Evolutionary conservation across 2,329 filamentous ascomycete species (phyloP), one percentile per base, ranked within the genome.

Genomic region (Fusarium circinatum): DNA sequence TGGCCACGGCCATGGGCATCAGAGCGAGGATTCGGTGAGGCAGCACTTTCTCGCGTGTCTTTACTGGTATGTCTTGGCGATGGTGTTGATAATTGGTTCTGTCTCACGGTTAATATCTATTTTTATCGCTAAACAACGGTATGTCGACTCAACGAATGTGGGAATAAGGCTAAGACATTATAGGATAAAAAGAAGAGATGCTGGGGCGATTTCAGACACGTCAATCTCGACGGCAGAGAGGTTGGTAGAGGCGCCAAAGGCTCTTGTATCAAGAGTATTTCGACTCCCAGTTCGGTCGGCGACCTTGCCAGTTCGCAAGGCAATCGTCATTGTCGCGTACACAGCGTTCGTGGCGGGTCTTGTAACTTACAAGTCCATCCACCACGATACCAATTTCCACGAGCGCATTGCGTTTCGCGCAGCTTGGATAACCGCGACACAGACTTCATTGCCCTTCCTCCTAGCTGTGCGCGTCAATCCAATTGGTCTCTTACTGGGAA

Each of bases 401-500:
- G 77, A 78, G 57, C 71, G 77, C n/a, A 64, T 78, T 12, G 77
- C 64, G 22, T 78, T 78, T 59, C 77, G 77, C 28, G 77, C 76
- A 13, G 77, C 71, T 30, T 78, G 77, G 77, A 73, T 78, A 44
- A 75, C 77, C 0, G 62, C 62, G 4, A 78, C 77, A 0, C 77
- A 78, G 44, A 74, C 76, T 3, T 73, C 77, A 0, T 8, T 78
- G 2, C 77, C 77, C 1, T 78, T 78, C 15, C 49, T 78, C 3
- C 70, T 78, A 7, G 76, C 75, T 6, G 70, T 75, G 10, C 72
- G 76, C 15, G 59, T 70, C 30, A 78, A 78, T 14, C 76, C 76
- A 17, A 78, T 78, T 18, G 70, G 76, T 0, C 48, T 78, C 3
- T 41, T 78, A 11, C 57, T 78, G 0, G 76, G 76, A 2, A 76